These are phyloP conservation scores for Fusarium fujikuroi DNA, from an alignment of 2,329 filamentous ascomycete genomes.

Conservation along the genomic window DNA sequence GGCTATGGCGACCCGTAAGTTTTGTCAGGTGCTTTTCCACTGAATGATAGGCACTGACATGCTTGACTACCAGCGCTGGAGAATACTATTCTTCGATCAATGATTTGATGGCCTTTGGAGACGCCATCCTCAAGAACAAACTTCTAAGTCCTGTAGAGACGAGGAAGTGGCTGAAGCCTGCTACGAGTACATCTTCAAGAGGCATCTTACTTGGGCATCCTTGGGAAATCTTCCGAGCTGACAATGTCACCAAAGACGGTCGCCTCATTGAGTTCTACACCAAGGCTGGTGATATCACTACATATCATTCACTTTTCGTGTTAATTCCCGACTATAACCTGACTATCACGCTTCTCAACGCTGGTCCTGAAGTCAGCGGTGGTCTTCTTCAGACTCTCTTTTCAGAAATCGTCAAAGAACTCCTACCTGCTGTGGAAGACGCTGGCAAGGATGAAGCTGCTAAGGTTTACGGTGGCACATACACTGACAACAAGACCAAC, in stretches of 20 bases:
- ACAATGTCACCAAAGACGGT: conserved; percentile 17
- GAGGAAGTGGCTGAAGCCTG: conserved; percentile 24
- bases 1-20: conserved; percentile 16
- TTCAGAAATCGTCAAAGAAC: not conserved
- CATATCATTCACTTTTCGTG: conserved; percentile 1
- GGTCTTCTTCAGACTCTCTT: not conserved
- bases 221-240: conserved; percentile 21
- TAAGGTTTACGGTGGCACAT: conserved; percentile 7
- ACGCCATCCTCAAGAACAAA: not conserved
- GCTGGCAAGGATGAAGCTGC: conserved; percentile 11
- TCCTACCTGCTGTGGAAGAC: conserved; percentile 6
- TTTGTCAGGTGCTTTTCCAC: too few species aligned
- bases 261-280: conserved; percentile 26
- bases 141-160: not conserved
- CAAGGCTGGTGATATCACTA: conserved; percentile 8
- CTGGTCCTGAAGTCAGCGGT: not conserved
- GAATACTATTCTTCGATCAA: conserved; percentile 15
- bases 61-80: too few species aligned
- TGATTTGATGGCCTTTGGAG: conserved; percentile 10
- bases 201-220: not conserved
- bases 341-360: not conserved
- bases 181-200: not conserved
- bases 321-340: conserved; percentile 19
- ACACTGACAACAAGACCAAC: not conserved
- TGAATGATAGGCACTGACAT: too few species aligned